Percentiles rank a stretch among this genome's conserved stretches.
Conservation (phyloP, 208 protist species). For the Leishmania lainsoni region DNA sequence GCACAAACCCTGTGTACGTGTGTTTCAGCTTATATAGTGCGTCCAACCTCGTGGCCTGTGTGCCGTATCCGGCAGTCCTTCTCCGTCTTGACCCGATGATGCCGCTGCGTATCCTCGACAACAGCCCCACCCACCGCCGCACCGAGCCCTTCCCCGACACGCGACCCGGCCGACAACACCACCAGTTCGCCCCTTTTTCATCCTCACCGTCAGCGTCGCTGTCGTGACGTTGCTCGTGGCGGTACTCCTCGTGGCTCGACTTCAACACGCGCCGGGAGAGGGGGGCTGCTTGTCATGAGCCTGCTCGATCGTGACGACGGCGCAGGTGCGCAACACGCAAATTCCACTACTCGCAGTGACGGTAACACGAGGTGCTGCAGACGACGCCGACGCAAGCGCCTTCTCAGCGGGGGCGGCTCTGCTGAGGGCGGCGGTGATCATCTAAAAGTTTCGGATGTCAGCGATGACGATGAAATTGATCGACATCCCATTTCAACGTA, state of each 20-base stretch:
- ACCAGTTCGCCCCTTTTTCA: conserved; percentile 28
- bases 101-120: conserved; percentile 35
- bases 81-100: conserved; percentile 32
- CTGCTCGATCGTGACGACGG: conserved; percentile 7
- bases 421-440: not conserved
- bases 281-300: conserved; percentile 15
- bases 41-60: conserved; percentile 12
- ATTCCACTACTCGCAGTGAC: not conserved
- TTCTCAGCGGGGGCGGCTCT: not conserved
- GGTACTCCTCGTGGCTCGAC: conserved; percentile 33
- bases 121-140: conserved; percentile 8
- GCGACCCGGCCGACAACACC: conserved; percentile 22
- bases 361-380: no score
- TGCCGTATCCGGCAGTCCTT: conserved; percentile 28
- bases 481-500: not conserved
- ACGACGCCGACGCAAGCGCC: not conserved
- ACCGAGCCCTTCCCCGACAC: conserved; percentile 27
- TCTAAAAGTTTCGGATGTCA: not conserved
- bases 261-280: conserved; percentile 37
- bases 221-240: conserved; percentile 36
- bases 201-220: conserved; percentile 29
- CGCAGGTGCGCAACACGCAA: not conserved
- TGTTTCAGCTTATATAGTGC: conserved; percentile 37
- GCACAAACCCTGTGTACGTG: conserved; percentile 44
- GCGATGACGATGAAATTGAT: not conserved